Conservation (phyloP, 805 yeast genomes). For the Suhomyces xylopsoci region DNA sequence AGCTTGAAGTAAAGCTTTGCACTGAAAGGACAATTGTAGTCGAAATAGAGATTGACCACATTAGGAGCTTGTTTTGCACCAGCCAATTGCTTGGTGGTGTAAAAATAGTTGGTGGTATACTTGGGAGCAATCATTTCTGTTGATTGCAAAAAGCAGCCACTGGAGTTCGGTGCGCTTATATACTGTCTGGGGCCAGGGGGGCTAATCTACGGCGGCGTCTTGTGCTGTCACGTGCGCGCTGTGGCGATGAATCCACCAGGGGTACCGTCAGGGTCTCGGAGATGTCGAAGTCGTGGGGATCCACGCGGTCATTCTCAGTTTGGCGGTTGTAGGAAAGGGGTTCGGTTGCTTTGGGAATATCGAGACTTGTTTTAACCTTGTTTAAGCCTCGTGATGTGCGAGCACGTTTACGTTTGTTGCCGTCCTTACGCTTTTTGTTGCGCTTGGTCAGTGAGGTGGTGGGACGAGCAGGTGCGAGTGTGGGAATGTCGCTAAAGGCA, state of each 20-base stretch:
- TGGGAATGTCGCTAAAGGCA: neutral
- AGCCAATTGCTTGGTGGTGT: conserved; percentile 17
- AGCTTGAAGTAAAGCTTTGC: conserved; percentile 61
- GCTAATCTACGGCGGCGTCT: neutral
- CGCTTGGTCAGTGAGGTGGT: neutral
- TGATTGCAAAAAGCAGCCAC: neutral
- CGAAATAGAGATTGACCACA: conserved; percentile 63
- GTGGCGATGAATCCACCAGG: conserved; percentile 1
- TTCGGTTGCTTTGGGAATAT: neutral
- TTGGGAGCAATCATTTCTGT: conserved; percentile 39
- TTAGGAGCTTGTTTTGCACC: conserved; percentile 24
- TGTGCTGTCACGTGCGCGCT: neutral
- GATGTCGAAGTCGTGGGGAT: conserved; percentile 2
- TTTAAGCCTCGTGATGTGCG: neutral
- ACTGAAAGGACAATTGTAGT: conserved; percentile 76
- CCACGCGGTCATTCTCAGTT: neutral
- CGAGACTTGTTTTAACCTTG: neutral
- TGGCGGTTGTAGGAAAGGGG: neutral
- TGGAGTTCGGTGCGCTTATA: neutral
- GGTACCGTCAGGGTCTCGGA: conserved; percentile 4
- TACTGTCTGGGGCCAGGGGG: neutral
- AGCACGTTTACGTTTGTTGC: neutral
- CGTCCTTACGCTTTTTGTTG: conserved; percentile 2
- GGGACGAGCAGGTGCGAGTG: neutral
- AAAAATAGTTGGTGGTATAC: conserved; percentile 35